These are phyloP conservation scores for Entonaema liquescens DNA, from an alignment of 495 filamentous ascomycete genomes.

Conservation along the genomic window DNA sequence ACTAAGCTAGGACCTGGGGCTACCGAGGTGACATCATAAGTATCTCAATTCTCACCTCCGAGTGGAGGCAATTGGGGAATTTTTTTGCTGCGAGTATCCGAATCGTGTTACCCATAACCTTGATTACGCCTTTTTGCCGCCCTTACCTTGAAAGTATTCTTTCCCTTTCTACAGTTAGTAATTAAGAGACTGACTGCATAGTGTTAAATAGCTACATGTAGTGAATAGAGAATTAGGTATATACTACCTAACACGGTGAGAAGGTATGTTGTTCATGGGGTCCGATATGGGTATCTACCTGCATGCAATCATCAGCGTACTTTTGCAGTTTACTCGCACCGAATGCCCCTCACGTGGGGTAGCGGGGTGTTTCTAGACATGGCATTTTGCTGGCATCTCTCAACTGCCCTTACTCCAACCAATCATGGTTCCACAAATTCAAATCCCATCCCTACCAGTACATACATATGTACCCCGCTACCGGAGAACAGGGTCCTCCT, in stretches of 20 bases:
- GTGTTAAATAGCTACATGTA: neutral
- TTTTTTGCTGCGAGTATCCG: constrained; percentile 12
- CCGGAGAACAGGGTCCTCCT: constrained; percentile 33
- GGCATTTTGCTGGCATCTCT: constrained; percentile 22
- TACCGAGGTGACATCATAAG: constrained; percentile 36
- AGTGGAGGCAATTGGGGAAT: constrained; percentile 27
- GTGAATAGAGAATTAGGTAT: neutral
- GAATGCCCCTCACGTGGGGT: constrained; percentile 41
- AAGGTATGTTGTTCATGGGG: constrained; percentile 4
- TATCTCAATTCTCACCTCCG: constrained; percentile 11
- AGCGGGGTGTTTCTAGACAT: constrained; percentile 29
- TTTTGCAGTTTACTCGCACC: constrained; percentile 43
- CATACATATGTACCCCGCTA: constrained; percentile 37
- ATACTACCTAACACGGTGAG: neutral
- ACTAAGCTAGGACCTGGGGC: constrained; percentile 16
- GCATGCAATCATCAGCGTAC: constrained; percentile 38
- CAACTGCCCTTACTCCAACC: constrained; percentile 11
- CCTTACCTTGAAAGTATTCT: constrained; percentile 9
- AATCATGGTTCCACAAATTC: constrained; percentile 32
- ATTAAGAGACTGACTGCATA: neutral
- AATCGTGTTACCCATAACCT: constrained; percentile 12
- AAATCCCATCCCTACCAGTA: constrained; percentile 29
- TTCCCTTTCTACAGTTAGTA: neutral
- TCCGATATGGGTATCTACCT: constrained; percentile 18
- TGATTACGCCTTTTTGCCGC: constrained; percentile 19